phyloP scores from a whole-genome alignment of 306 rosid genomes.

The Fragaria nilgerrensis region DNA sequence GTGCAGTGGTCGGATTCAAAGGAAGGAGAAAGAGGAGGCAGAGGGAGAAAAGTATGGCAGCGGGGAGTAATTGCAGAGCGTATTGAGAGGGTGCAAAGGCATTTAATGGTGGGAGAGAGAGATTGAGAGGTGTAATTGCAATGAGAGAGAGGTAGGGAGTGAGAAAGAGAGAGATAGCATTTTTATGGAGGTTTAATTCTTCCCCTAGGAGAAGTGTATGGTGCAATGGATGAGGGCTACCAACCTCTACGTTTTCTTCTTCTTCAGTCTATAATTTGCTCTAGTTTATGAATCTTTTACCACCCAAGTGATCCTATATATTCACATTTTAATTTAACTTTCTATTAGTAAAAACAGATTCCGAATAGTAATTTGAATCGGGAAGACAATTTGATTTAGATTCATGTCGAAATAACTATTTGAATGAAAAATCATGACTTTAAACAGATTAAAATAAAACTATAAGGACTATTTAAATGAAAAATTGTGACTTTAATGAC shows the following conservation, averaged over 20 bases:
- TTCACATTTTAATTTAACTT: neutral
- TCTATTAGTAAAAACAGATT: neutral
- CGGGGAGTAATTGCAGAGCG: conserved; percentile 93
- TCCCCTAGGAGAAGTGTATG: conserved; percentile 27
- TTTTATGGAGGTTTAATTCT: conserved; percentile 28
- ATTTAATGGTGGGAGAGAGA: conserved; percentile 73
- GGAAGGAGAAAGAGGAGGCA: conserved; percentile 36
- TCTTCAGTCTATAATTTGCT: neutral
- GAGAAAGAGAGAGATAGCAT: conserved; percentile 19
- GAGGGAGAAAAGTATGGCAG: conserved; percentile 55
- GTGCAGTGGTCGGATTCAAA: conserved; percentile 23
- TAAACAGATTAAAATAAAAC: too few relatives aligned
- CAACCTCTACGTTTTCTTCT: conserved; percentile 23
- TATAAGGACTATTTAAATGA: too few relatives aligned
- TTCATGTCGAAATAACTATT: too few relatives aligned
- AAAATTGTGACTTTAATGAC: too few relatives aligned
- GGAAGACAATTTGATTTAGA: neutral
- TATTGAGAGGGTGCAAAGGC: conserved; percentile 98
- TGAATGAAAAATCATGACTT: too few relatives aligned
- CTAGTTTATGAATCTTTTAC: neutral
- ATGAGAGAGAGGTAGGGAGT: conserved; percentile 23
- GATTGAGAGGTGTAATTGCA: conserved; percentile 29
- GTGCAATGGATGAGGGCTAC: conserved; percentile 70
- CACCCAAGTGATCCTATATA: neutral
- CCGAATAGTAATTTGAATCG: neutral